Evolutionary conservation across 164 flowering plant species (phyloP).

Genomic region (Magnolia officinalis): DNA sequence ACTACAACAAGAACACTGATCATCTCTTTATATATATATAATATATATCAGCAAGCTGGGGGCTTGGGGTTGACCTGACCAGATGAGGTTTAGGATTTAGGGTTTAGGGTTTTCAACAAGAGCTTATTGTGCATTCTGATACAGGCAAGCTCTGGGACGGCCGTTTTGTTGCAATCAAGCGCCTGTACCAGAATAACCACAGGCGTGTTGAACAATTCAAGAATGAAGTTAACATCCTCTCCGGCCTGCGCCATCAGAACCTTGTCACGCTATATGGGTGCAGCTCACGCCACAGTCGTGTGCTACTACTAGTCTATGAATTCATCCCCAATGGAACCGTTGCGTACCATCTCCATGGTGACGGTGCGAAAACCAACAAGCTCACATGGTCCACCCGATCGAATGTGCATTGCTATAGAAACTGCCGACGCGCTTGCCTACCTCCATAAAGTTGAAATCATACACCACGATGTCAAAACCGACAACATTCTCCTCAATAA

Average conservation of each 20-base stretch:
- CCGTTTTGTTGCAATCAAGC: slow-evolving; percentile 73
- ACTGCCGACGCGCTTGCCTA: slow-evolving; percentile 65
- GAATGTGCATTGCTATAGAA: slow-evolving; percentile 66
- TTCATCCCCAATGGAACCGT: slow-evolving; percentile 68
- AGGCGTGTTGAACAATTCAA: slow-evolving; percentile 63
- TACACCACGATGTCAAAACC: slow-evolving; percentile 80
- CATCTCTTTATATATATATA: not conserved
- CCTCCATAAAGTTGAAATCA: slow-evolving; percentile 66
- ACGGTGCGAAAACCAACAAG: slow-evolving; percentile 19
- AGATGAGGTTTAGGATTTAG: no score
- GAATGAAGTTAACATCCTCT: slow-evolving; percentile 68
- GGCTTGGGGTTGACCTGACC: no score
- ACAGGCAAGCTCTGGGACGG: slow-evolving; percentile 65
- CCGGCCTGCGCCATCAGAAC: slow-evolving; percentile 54
- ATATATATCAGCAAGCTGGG: not conserved
- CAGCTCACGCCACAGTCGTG: slow-evolving; percentile 63
- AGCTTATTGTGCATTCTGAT: not conserved
- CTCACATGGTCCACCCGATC: slow-evolving; percentile 58
- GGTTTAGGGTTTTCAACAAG: no score
- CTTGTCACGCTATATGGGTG: slow-evolving; percentile 77
- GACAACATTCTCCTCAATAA: slow-evolving; percentile 69
- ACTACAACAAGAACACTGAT: not conserved
- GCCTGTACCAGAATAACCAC: slow-evolving; percentile 57
- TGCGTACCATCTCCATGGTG: slow-evolving; percentile 73
- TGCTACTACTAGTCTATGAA: slow-evolving; percentile 77